Evolutionary conservation across 306 rosid species (phyloP), one percentile per base, ranked within the genome.

Genomic region (Phaseolus lunatus): DNA sequence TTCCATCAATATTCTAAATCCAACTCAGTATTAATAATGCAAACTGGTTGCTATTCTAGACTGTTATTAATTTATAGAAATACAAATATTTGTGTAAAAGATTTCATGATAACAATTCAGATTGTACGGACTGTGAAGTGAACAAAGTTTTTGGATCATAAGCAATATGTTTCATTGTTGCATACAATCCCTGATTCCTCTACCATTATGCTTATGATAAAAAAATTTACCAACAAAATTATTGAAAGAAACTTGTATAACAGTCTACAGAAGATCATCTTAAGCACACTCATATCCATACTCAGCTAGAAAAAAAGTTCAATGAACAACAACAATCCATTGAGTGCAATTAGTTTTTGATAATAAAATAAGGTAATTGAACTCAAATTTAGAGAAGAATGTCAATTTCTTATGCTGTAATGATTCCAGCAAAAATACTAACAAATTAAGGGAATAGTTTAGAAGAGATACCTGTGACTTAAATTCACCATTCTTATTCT

Each of bases 401-500:
- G 45, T 24, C 9, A 13, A 20, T n/a, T 63, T 24, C 37, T 63
- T 33, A 35, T 63, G 69, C 33, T 33, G 26, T 33, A 37, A 29
- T 33, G 22, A 37, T 35, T 4, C 27, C n/a, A 18, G 48, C 4
- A 63, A 29, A 35, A 7, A 35, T 35, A 8, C n/a, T 4, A 37
- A 39, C 9, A 64, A 9, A 18, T 18, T 64, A 19, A 35, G 26
- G 44, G 68, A 18, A 19, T 48, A 37, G 29, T 37, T 43, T 16
- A 37, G 70, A 33, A 27, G 13, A 14, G 44, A 15, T 62, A 62
- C 70, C 70, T 64, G 49, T 37, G 70, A 37, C 70, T 64, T 64
- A 64, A 64, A 64, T 64, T 64, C 49, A 37, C 29, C 70, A 18
- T 37, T 64, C 49, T 64, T 37, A 19, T 37, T 64, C 49, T 64